Conservation (phyloP, 2,329 filamentous ascomycete genomes). For the Sporothrix dimorphospora region DNA sequence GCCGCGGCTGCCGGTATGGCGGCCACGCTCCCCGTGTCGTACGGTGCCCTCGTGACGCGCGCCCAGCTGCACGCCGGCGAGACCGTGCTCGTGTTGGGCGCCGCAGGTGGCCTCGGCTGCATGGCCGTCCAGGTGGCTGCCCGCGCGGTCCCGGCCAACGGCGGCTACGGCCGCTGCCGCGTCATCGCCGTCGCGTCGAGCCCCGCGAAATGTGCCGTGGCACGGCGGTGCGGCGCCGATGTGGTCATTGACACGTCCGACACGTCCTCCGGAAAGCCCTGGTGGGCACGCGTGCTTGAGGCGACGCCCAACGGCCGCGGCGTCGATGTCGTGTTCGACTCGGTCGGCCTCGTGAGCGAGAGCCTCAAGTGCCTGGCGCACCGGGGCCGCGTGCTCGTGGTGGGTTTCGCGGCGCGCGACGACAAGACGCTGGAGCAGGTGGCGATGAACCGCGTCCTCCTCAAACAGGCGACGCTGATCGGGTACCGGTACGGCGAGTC, state of each 20-base stretch:
- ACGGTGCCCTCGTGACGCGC: slow-evolving; percentile 51
- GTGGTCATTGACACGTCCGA: slow-evolving; percentile 47
- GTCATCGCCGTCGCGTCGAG: slow-evolving; percentile 58
- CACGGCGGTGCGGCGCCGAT: slow-evolving; percentile 46
- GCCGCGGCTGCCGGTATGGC: slow-evolving; percentile 57
- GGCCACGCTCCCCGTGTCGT: slow-evolving; percentile 57
- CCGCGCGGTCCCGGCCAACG: slow-evolving; percentile 42
- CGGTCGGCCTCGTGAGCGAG: slow-evolving; percentile 58
- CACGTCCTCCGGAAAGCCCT: slow-evolving; percentile 38
- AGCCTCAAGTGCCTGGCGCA: slow-evolving; percentile 58
- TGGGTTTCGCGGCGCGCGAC: slow-evolving; percentile 59
- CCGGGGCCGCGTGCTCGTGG: slow-evolving; percentile 57
- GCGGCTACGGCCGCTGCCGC: slow-evolving; percentile 43
- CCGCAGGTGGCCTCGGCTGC: slow-evolving; percentile 58
- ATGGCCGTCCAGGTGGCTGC: slow-evolving; percentile 60
- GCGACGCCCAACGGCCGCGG: slow-evolving; percentile 51
- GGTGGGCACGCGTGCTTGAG: slow-evolving; percentile 55
- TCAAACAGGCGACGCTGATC: slow-evolving; percentile 56
- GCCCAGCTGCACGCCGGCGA: slow-evolving; percentile 50
- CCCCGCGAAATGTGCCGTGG: slow-evolving; percentile 48
- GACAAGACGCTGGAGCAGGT: slow-evolving; percentile 40
- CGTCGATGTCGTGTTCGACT: slow-evolving; percentile 62
- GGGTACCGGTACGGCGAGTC: slow-evolving; percentile 64
- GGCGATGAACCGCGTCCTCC: slow-evolving; percentile 56
- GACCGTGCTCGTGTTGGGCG: slow-evolving; percentile 58